Evolutionary conservation across 2,329 filamentous ascomycete genomes (phyloP).

Genomic region (Ceratocystiopsis sp.): DNA sequence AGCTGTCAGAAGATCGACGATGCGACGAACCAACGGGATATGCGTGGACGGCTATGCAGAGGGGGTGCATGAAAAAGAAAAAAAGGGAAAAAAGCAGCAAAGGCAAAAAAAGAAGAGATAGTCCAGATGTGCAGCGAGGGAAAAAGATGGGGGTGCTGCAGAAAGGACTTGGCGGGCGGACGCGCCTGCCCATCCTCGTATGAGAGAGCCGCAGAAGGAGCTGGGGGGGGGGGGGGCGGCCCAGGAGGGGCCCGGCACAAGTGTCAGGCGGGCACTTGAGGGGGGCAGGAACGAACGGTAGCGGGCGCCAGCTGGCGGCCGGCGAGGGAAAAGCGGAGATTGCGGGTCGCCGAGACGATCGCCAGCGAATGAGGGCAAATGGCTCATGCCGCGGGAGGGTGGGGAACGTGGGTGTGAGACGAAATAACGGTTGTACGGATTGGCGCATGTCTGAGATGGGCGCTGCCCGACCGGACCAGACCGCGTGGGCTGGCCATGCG

Average conservation of each 20-base stretch:
- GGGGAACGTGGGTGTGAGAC: neutral
- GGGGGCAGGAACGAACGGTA: no score
- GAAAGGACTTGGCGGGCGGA: no score
- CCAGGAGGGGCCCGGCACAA: no score
- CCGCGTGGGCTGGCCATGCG: no score
- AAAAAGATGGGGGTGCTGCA: slow-evolving; percentile 1
- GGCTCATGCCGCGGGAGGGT: neutral
- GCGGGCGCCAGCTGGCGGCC: neutral
- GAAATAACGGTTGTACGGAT: neutral
- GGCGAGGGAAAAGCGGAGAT: neutral
- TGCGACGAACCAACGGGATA: no score
- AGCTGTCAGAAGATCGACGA: no score
- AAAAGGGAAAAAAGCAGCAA: neutral
- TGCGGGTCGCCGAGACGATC: neutral
- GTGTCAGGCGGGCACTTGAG: no score
- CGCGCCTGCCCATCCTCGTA: neutral
- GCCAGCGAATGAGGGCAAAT: neutral
- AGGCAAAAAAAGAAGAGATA: neutral
- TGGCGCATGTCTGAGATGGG: no score
- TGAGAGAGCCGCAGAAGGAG: neutral
- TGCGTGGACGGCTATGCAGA: no score
- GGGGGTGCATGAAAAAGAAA: neutral
- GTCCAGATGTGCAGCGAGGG: neutral
- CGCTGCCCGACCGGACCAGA: no score
- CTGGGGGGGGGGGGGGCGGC: no score